These are phyloP conservation scores for Haplosporangium sp. DNA, from an alignment of 371 early-diverging fungal species.

Conservation along the genomic window DNA sequence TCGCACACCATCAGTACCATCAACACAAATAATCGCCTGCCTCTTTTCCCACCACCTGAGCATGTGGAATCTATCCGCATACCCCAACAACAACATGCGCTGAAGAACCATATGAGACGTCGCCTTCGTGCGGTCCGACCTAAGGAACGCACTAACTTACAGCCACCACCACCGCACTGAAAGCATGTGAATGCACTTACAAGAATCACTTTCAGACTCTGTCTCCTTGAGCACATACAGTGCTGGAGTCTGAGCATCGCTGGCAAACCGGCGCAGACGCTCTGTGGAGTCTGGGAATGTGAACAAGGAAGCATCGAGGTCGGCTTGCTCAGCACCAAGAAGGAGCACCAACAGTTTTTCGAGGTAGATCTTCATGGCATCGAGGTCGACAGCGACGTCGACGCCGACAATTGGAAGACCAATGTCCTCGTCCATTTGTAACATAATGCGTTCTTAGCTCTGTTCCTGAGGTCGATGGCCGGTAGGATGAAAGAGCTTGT, in stretches of 20 bases:
- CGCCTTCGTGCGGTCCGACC: no score
- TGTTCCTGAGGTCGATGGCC: neutral
- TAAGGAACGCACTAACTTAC: no score
- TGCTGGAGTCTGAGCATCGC: constrained; percentile 79
- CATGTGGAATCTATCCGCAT: no score
- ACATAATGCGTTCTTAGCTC: constrained; percentile 23
- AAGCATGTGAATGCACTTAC: constrained; percentile 16
- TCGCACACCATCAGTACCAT: no score
- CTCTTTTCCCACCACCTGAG: no score
- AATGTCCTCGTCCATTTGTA: constrained; percentile 52
- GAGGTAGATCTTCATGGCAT: constrained; percentile 63
- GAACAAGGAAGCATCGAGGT: constrained; percentile 72
- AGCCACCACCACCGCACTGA: no score
- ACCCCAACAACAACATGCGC: no score
- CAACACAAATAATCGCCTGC: no score
- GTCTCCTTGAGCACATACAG: constrained; percentile 86
- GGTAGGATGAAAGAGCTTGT: no score
- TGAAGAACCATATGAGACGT: no score
- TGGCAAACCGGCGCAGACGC: constrained; percentile 82
- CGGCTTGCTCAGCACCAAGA: constrained; percentile 73
- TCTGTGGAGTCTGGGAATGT: constrained; percentile 77
- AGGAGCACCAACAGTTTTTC: constrained; percentile 78
- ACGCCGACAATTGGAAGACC: constrained; percentile 43
- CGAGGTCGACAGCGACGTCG: constrained; percentile 44
- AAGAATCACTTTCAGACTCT: constrained; percentile 65